Evolutionary conservation across 495 filamentous ascomycete genomes (phyloP), one percentile per base, ranked within the genome.

Genomic region (Letharia lupina): DNA sequence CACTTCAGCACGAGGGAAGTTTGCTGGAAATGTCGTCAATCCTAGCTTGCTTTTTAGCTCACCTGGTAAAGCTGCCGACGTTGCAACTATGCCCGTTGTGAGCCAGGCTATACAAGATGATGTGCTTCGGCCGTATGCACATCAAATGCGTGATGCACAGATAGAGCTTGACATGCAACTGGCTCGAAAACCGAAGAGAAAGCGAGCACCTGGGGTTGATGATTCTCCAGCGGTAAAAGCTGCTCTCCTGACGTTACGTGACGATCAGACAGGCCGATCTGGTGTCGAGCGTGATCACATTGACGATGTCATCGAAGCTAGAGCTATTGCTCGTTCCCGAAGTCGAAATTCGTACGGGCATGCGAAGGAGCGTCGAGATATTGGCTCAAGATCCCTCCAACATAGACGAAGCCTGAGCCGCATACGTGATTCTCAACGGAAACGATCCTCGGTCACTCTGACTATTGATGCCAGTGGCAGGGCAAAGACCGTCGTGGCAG

Each of bases 381-480:
- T n/a, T 6, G 45, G 35, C 16, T 54, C 15, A 9, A 16, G 18
- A 35, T 56, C 62, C 16, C 16, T 58, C 31, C 61, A 48, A 9
- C 60, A 52, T 31, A 59, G 48, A 44, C 64, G 64, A 8, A 56
- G 65, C 52, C 6, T 47, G 59, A 60, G 54, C 42, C 35, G 61
- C 16, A 8, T 67, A 37, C n/a, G 35, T 12, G 44, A 58, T 8
- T 44, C 47, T n/a, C 61, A 65, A 62, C 12, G 23, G 47, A 77
- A 80, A 61, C 79, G 82, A 50, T 81, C 83, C 4, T 78, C 81
- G 65, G 84, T 91, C 7, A 85, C 84, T 44, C 85, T 93, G 63
- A 86, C 80, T 15, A 89, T 93, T 69, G 89, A 89, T 70, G 79
- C 83, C 45, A 86, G 85, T 70, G 89, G 89, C 9, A 78, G 87